phyloP scores from a whole-genome alignment of 192 early-diverging fungal species.

The Neocallimastix lanati region DNA sequence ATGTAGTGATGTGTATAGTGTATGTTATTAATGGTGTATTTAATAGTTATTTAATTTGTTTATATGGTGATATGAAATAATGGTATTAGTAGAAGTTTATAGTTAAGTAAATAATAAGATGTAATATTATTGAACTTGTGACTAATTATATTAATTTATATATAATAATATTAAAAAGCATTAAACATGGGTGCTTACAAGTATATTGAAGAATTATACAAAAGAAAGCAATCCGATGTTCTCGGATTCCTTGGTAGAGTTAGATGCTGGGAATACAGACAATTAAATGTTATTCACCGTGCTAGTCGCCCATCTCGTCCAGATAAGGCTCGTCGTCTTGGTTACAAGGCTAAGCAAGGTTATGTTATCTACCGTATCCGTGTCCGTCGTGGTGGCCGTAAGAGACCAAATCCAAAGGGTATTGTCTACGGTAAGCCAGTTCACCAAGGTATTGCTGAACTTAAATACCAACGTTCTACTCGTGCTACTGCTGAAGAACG shows the following conservation, averaged over 20 bases:
- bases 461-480: conserved; percentile 95
- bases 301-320: conserved; percentile 95
- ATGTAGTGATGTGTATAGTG: too few species aligned
- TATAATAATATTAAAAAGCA: background rate
- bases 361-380: conserved; percentile 98
- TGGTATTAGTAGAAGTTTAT: too few species aligned
- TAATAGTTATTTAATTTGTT: too few species aligned
- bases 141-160: too few species aligned
- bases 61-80: too few species aligned
- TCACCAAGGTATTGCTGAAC: conserved; percentile 92
- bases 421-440: conserved; percentile 96
- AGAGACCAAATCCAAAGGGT: conserved; percentile 94
- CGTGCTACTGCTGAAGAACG: conserved; percentile 91
- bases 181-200: conserved; percentile 41
- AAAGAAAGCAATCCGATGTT: conserved; percentile 99
- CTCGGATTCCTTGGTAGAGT: conserved; percentile 96
- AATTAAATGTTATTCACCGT: conserved; percentile 97
- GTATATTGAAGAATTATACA: conserved; percentile 86
- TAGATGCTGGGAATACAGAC: conserved; percentile 95
- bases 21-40: too few species aligned
- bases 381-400: conserved; percentile 96
- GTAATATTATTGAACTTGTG: too few species aligned
- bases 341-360: conserved; percentile 99
- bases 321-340: conserved; percentile 96
- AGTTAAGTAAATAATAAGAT: too few species aligned